phyloP scores from a whole-genome alignment of 345 rosid genomes.

The Gossypium arboreum region DNA sequence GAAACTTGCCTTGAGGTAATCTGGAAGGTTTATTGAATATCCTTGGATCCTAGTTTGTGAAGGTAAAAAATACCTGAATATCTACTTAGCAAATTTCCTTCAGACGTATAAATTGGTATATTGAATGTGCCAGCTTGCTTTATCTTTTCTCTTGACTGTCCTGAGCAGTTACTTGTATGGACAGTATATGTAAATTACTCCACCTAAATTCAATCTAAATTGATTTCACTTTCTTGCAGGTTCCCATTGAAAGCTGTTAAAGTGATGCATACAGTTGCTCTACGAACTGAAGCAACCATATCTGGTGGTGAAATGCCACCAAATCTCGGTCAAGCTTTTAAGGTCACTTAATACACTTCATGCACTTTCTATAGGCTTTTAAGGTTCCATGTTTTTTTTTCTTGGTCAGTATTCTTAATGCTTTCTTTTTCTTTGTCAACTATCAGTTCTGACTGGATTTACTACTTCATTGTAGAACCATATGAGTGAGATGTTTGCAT shows the following conservation, averaged over 20 bases:
- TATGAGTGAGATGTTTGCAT: slow-evolving; percentile 94
- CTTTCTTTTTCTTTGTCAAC: slow-evolving; percentile 6
- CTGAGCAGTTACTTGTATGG: neutral
- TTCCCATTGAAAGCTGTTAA: slow-evolving; percentile 39
- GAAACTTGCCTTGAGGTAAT: neutral
- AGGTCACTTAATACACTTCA: slow-evolving; percentile 34
- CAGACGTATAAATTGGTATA: neutral
- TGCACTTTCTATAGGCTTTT: neutral
- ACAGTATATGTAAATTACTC: neutral
- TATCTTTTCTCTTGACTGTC: neutral
- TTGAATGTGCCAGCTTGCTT: neutral
- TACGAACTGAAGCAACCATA: slow-evolving; percentile 89
- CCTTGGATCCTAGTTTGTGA: neutral
- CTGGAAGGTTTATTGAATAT: neutral
- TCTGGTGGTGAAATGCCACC: slow-evolving; percentile 71
- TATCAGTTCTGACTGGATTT: neutral
- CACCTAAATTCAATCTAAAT: neutral
- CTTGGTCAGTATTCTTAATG: neutral
- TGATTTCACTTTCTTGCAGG: slow-evolving; percentile 6
- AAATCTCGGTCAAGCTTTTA: slow-evolving; percentile 87
- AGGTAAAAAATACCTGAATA: neutral
- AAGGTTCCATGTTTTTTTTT: neutral
- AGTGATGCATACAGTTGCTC: slow-evolving; percentile 30
- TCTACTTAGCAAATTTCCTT: neutral
- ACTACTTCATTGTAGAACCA: slow-evolving; percentile 19